Evolutionary conservation across 2,329 filamentous ascomycete genomes (phyloP), one percentile per base, ranked within the genome.

Genomic region (Ambrosiella beaveri): DNA sequence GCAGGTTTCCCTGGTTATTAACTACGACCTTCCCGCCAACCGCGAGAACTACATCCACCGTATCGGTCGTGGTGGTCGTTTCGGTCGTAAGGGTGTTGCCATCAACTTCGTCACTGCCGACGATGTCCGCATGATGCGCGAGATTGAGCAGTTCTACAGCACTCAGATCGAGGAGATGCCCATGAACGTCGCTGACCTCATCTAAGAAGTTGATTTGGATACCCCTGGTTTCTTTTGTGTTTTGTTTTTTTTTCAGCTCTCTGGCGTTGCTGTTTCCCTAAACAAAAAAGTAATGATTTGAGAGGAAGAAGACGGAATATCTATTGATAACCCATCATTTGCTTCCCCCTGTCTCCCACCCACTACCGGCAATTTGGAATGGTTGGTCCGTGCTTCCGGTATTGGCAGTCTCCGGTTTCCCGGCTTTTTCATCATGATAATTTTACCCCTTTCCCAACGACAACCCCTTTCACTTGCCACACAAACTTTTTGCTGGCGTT

Each of bases 151-250:
- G 78, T 98, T 97, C 82, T 98, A 98, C 85, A 95, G 88, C 82
- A 98, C 93, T 73, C 93, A 98, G 79, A 97, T 98, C 66, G 93
- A 98, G 78, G 93, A 98, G 82, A 98, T 98, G 93, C 93, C 93
- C 70, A 97, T 98, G 93, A 86, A 86, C 74, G 82, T 86, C 67
- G 82, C 82, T 66, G 82, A 86, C 67, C 81, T 86, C 66, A 86
- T 86, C 73, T 85, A 84, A 81, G 38, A 54, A 38, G 45, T 57
- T 55, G 41, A 50, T 54, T 38, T 57, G 57, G 49, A 61, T 59
- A 57, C 57, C 55, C 57, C 50, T 54, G 37, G 55, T 45, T 41
- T 19, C 44, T 54, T 55, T 36, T 45, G 35, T 53, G 13, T 36
- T 56, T 55, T 56, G n/a, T 57, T 40, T 35, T 50, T 59, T 59